Base-by-base conservation (phyloP, 2,329 filamentous ascomycete genomes). In the Botrytis aclada region DNA sequence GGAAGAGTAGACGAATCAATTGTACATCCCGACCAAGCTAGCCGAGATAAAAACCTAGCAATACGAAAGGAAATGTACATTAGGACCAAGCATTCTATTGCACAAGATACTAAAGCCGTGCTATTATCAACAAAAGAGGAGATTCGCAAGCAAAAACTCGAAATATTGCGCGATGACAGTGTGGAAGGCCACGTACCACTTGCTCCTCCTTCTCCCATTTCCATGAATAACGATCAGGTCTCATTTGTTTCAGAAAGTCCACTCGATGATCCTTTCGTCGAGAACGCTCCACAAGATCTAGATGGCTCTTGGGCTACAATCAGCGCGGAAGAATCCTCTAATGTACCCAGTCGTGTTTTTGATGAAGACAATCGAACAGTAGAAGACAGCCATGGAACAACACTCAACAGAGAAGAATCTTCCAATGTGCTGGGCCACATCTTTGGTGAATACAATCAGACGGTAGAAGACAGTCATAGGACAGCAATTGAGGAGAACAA, bases 1-100 rank as follows among this genome's bases (percentile, higher is more conserved):
- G 65, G 65, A 8, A 56, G 20, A 41, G 65, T 67, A 41, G 65
- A 67, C 18, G 65, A 67, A n/a, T 67, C 65, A 3, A 32, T 67
- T 5, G 47, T 6, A 20, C 47, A 67, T 41, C 65, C 47, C 9
- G 47, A 56, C 4, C 65, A 67, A 41, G 34, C 65, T 41, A 67
- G 65, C 10, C 65, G 65, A 22, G 65, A 67, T 2, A 56, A 37
- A 5, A 67, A 41, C n/a, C 16, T 67, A 22, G 20, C 29, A 5
- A 67, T 56, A n/a, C 65, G 47, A 4, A 67, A 41, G 34, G 34
- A 67, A 25, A 56, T 56, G 47, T 67, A 41, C 2, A 41, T 56
- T 22, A 56, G 25, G 9, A 56, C 32, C 20, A 67, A 67, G 39
- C 65, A 34, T n/a, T 41, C 34, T 16, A 29, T 67, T 39, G 65